Conservation (phyloP, 192 early-diverging fungal species). For the Endogone sp. region DNA sequence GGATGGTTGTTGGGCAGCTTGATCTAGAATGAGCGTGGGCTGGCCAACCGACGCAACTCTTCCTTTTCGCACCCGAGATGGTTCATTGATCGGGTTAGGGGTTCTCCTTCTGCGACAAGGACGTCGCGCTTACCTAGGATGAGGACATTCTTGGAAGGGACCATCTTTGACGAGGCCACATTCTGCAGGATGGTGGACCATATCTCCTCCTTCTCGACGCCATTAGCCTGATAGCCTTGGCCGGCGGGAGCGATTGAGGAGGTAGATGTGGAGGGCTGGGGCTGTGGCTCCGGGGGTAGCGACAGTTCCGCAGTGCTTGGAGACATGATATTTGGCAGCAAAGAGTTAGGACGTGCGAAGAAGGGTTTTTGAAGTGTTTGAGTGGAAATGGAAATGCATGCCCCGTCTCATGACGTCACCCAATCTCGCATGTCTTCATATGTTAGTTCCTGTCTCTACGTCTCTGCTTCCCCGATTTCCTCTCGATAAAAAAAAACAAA, state of each 20-base stretch:
- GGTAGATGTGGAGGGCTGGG: background rate
- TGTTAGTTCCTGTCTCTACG: too few species aligned
- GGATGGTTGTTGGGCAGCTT: too few species aligned
- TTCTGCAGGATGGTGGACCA: slow-evolving; percentile 80
- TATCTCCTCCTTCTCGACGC: slow-evolving; percentile 41
- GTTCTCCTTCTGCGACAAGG: too few species aligned
- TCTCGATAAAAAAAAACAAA: too few species aligned
- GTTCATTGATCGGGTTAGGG: too few species aligned
- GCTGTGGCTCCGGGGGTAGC: background rate
- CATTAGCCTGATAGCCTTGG: background rate
- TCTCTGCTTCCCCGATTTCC: too few species aligned
- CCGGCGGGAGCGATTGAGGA: background rate
- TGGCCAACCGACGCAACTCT: too few species aligned
- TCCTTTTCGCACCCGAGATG: slow-evolving; percentile 1
- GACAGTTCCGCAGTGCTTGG: background rate
- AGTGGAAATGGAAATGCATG: too few species aligned
- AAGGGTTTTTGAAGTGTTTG: too few species aligned
- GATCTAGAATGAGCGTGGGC: too few species aligned
- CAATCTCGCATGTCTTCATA: too few species aligned
- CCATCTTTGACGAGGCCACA: slow-evolving; percentile 70
- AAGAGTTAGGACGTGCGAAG: background rate
- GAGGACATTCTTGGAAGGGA: slow-evolving; percentile 74
- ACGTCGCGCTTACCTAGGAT: slow-evolving; percentile 60
- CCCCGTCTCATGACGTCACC: background rate
- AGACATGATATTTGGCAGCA: background rate